Evolutionary conservation across 2,329 filamentous ascomycete genomes (phyloP).

Genomic region (Fusarium miscanthi): DNA sequence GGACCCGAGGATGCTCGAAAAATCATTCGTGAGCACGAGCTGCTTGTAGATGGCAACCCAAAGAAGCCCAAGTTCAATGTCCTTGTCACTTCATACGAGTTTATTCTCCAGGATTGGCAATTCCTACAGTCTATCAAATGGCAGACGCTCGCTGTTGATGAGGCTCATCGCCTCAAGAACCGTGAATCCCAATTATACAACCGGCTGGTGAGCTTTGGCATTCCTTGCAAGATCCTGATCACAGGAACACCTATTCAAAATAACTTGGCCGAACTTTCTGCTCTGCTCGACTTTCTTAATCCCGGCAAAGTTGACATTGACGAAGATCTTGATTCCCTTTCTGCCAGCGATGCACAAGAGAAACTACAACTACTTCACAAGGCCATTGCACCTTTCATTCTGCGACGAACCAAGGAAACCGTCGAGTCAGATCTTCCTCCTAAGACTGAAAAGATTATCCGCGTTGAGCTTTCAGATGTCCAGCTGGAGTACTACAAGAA

Average conservation of each 20-base stretch:
- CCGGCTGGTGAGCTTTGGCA: slow-evolving; percentile 85
- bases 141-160: slow-evolving; percentile 96
- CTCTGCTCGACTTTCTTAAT: slow-evolving; percentile 95
- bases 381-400: slow-evolving; percentile 91
- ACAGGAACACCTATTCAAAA: slow-evolving; percentile 98
- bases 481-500: slow-evolving; percentile 99
- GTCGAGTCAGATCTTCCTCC: slow-evolving; percentile 96
- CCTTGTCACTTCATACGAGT: slow-evolving; percentile 97
- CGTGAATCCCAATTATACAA: slow-evolving; percentile 92
- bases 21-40: slow-evolving; percentile 90
- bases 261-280: slow-evolving; percentile 90
- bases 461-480: slow-evolving; percentile 94
- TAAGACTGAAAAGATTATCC: slow-evolving; percentile 98
- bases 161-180: slow-evolving; percentile 97
- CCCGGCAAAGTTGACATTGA: slow-evolving; percentile 94
- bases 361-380: slow-evolving; percentile 89
- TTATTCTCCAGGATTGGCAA: slow-evolving; percentile 85
- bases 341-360: slow-evolving; percentile 81
- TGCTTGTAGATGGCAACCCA: slow-evolving; percentile 85
- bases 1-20: slow-evolving; percentile 87
- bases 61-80: slow-evolving; percentile 96
- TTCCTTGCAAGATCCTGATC: slow-evolving; percentile 90
- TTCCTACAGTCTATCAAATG: slow-evolving; percentile 93
- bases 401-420: slow-evolving; percentile 95
- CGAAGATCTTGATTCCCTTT: slow-evolving; percentile 85